Conservation (phyloP, 345 rosid genomes). For the Ceriops zippeliana region DNA sequence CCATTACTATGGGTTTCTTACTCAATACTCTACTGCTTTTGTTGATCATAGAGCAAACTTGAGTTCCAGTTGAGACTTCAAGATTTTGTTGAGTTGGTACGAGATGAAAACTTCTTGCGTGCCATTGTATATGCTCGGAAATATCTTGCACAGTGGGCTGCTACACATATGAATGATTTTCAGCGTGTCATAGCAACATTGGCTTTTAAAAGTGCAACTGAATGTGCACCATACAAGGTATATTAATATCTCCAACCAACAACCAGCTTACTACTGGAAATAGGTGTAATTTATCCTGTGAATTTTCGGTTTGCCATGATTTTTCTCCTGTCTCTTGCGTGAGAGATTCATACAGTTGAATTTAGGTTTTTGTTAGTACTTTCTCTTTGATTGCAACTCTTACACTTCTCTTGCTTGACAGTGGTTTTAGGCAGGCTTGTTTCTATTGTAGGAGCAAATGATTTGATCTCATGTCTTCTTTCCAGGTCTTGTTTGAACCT, state of each 20-base stretch:
- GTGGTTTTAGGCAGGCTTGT: not conserved
- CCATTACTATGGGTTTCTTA: not conserved
- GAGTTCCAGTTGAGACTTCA: slow-evolving; percentile 96
- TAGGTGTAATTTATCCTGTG: not conserved
- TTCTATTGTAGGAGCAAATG: slow-evolving; percentile 3
- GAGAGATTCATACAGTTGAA: not conserved
- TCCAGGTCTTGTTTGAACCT: slow-evolving; percentile 76
- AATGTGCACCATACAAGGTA: slow-evolving; percentile 81
- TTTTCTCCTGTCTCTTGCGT: not conserved
- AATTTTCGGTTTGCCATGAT: not conserved
- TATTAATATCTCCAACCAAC: slow-evolving; percentile 3
- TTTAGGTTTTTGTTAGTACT: not conserved
- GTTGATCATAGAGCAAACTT: slow-evolving; percentile 66
- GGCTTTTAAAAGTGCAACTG: slow-evolving; percentile 82
- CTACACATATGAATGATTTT: slow-evolving; percentile 79
- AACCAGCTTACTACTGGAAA: not conserved
- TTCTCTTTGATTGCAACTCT: not conserved
- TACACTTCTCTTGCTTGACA: not conserved
- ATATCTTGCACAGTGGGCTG: slow-evolving; percentile 84
- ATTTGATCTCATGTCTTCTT: slow-evolving; percentile 15
- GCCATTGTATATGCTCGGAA: slow-evolving; percentile 84
- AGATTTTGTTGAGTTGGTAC: slow-evolving; percentile 86
- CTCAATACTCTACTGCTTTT: not conserved
- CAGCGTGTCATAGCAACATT: slow-evolving; percentile 75
- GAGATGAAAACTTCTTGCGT: slow-evolving; percentile 58